phyloP scores from a whole-genome alignment of 768 basidiomycete species.

The Clathrus columnatus region DNA sequence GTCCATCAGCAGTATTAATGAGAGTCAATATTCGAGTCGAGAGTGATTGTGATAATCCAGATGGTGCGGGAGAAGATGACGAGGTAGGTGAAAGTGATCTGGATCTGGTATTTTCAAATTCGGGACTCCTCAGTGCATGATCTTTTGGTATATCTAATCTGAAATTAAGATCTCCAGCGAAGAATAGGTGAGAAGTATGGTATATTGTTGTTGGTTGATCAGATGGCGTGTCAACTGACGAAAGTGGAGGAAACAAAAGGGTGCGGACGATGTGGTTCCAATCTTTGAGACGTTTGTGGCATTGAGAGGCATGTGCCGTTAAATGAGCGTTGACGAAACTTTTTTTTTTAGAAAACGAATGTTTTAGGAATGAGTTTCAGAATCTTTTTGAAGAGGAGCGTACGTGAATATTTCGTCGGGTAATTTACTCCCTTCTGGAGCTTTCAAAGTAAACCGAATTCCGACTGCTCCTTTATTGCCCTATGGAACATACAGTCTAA shows the following conservation, averaged over 20 bases:
- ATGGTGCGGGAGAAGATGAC: slow-evolving; percentile 10
- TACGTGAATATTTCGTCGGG: slow-evolving; percentile 78
- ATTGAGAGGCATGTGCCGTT: slow-evolving; percentile 65
- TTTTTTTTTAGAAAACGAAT: slow-evolving; percentile 1
- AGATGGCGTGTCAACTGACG: slow-evolving; percentile 25
- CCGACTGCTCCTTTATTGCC: slow-evolving; percentile 96
- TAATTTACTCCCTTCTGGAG: slow-evolving; percentile 34
- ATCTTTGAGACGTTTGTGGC: slow-evolving; percentile 61
- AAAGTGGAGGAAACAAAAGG: slow-evolving; percentile 62
- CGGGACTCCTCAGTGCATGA: slow-evolving; percentile 31
- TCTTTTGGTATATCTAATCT: slow-evolving; percentile 58
- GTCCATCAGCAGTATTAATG: slow-evolving; percentile 35
- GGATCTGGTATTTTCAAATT: slow-evolving; percentile 1
- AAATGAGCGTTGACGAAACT: slow-evolving; percentile 94
- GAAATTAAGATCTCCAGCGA: slow-evolving; percentile 93
- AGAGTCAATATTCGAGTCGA: slow-evolving; percentile 35
- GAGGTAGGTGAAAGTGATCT: not conserved
- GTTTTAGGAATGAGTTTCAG: slow-evolving; percentile 1
- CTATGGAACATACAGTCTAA: not conserved
- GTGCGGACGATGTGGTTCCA: slow-evolving; percentile 74
- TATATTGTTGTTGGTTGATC: slow-evolving; percentile 55
- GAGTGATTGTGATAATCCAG: slow-evolving; percentile 19
- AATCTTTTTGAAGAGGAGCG: slow-evolving; percentile 24
- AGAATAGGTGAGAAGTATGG: slow-evolving; percentile 82
- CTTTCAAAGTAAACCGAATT: slow-evolving; percentile 67